Percentiles rank a stretch among this genome's conserved stretches.
These are phyloP conservation scores for Cordyceps tenuipes DNA, from an alignment of 2,329 filamentous ascomycete genomes.

Conservation along the genomic window DNA sequence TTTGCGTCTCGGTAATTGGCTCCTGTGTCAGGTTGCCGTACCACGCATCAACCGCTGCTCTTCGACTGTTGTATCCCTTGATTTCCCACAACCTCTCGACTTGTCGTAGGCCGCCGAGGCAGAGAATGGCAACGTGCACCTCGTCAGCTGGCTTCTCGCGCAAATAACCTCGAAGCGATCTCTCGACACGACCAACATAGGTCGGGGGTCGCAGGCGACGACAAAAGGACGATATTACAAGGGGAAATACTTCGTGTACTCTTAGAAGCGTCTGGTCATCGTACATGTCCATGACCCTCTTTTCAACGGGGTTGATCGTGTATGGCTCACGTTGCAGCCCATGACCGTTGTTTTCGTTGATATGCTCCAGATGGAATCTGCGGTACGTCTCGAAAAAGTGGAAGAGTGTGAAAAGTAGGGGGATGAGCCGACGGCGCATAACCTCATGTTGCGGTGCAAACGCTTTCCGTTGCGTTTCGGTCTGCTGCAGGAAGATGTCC, in stretches of 20 bases:
- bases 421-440: constrained; percentile 57
- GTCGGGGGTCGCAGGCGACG: constrained; percentile 54
- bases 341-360: constrained; percentile 42
- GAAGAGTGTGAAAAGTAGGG: constrained; percentile 56
- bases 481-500: constrained; percentile 54
- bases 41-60: constrained; percentile 52
- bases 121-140: constrained; percentile 51
- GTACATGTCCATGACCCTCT: constrained; percentile 55
- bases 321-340: constrained; percentile 46
- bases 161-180: constrained; percentile 54
- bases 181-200: constrained; percentile 54
- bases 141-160: constrained; percentile 55
- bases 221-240: constrained; percentile 57
- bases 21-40: constrained; percentile 44
- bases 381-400: constrained; percentile 62
- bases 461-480: constrained; percentile 44
- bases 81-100: constrained; percentile 59
- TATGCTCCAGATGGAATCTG: constrained; percentile 47
- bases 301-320: constrained; percentile 55
- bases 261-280: constrained; percentile 54
- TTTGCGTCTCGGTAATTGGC: constrained; percentile 27
- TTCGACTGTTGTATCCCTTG: constrained; percentile 54
- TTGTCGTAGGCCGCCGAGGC: constrained; percentile 53
- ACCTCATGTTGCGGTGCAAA: constrained; percentile 54
- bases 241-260: constrained; percentile 56